A percentile compares a stretch with the other conserved stretches of the same genome.
Evolutionary conservation across 768 basidiomycete species (phyloP).

Genomic region (Ramaria rubella): DNA sequence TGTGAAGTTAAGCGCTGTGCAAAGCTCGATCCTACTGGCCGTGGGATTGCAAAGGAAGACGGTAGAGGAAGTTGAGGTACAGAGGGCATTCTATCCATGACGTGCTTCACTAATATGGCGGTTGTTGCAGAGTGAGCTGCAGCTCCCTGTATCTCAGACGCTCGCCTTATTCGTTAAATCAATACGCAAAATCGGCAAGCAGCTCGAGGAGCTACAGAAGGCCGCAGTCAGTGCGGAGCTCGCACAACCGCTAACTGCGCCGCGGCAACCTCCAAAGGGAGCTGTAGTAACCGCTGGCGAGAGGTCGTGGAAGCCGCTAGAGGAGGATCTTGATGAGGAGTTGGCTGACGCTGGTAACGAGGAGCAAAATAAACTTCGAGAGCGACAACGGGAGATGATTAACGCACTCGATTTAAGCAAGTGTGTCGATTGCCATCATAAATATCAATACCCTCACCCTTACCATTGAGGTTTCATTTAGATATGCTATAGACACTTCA

Average conservation of each 20-base stretch:
- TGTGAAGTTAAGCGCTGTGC: constrained; percentile 73
- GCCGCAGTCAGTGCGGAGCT: constrained; percentile 63
- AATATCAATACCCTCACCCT: constrained; percentile 2
- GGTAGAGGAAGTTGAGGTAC: constrained; percentile 83
- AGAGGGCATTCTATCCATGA: constrained; percentile 17
- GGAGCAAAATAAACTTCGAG: constrained; percentile 44
- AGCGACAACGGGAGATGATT: constrained; percentile 83
- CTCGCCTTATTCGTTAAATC: constrained; percentile 90
- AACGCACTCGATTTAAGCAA: constrained; percentile 80
- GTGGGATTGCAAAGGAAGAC: constrained; percentile 85
- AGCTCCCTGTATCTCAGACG: constrained; percentile 77
- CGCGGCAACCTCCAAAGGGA: constrained; percentile 19
- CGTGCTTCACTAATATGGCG: neutral
- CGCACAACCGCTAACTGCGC: constrained; percentile 32
- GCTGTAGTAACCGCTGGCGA: constrained; percentile 13
- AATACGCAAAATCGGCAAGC: constrained; percentile 74
- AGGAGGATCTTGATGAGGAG: constrained; percentile 53
- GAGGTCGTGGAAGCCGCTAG: constrained; percentile 39
- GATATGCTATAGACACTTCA: constrained; percentile 55
- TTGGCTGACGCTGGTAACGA: constrained; percentile 71
- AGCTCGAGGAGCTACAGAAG: constrained; percentile 72
- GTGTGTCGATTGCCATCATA: constrained; percentile 42
- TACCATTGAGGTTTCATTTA: constrained; percentile 13
- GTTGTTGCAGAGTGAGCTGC: constrained; percentile 58
- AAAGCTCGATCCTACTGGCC: constrained; percentile 85